phyloP scores from a whole-genome alignment of 768 basidiomycete genomes.

The Trametopsis cervina region DNA sequence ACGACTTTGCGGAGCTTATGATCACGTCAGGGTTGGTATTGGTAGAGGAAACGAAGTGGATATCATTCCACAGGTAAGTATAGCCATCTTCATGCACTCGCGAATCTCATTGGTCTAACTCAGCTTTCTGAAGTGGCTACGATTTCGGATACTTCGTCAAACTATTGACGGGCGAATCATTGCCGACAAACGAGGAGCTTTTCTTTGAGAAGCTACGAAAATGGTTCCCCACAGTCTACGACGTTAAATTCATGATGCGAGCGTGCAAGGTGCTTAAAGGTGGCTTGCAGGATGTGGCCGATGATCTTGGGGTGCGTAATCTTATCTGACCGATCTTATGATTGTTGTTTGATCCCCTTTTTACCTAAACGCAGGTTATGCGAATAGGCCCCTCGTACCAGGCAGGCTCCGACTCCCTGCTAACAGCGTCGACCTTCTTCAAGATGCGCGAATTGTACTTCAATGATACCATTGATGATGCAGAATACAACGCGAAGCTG shows the following conservation, averaged over 20 bases:
- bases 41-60: slow-evolving; percentile 86
- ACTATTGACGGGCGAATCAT: slow-evolving; percentile 75
- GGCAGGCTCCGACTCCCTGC: slow-evolving; percentile 93
- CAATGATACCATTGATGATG: slow-evolving; percentile 79
- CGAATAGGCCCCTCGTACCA: slow-evolving; percentile 90
- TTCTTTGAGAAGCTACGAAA: slow-evolving; percentile 83
- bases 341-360: neutral
- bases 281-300: slow-evolving; percentile 92
- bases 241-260: slow-evolving; percentile 96
- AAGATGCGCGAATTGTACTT: slow-evolving; percentile 93
- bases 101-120: neutral
- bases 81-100: neutral
- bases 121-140: slow-evolving; percentile 63
- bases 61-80: slow-evolving; percentile 95
- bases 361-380: slow-evolving; percentile 50
- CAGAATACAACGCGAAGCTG: slow-evolving; percentile 74
- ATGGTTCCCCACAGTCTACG: slow-evolving; percentile 97
- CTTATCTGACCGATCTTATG: too few relatives aligned
- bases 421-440: slow-evolving; percentile 94
- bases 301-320: slow-evolving; percentile 83
- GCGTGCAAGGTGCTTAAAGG: slow-evolving; percentile 75
- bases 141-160: slow-evolving; percentile 99
- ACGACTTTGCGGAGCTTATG: slow-evolving; percentile 94
- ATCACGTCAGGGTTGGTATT: slow-evolving; percentile 95
- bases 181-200: slow-evolving; percentile 82